Evolutionary conservation across 2,329 filamentous ascomycete species (phyloP), one percentile per base, ranked within the genome.

Genomic region (Apiospora marii): DNA sequence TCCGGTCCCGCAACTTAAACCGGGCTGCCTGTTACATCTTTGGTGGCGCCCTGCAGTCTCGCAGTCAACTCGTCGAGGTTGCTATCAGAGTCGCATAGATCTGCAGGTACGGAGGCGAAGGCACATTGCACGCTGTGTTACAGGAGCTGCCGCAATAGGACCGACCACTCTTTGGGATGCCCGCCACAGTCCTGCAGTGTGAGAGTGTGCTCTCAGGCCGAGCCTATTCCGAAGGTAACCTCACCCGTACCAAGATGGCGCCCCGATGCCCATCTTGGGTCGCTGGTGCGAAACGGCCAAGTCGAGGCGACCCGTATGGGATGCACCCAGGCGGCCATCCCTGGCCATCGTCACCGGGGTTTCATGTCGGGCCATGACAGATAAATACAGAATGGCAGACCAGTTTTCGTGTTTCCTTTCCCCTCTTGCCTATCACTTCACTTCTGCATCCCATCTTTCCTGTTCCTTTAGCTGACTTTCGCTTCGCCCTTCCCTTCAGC

Each of bases 401-500:
- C 58, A 64, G 58, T 64, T 64, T 41, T 64, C 19, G 27, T 6
- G n/a, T 34, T 41, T 64, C 41, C 58, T n/a, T 30, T 37, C 30
- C 34, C 58, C 34, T 64, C 34, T 64, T n/a, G 58, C 58, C 58
- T 64, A 64, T 64, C 58, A 64, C 58, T 64, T 64, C 58, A 64
- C 58, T 64, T 64, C 58, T 64, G 30, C 58, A 64, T 64, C 58
- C 58, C 58, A 64, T 64, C 58, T 64, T 64, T 64, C 58, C 27
- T 22, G 19, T 19, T 61, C 30, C 19, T 22, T 41, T 64, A 41
- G 58, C 58, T 64, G 34, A 64, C 58, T 64, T 64, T 64, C 58
- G 34, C 58, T 64, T 64, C 58, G 58, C n/a, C 58, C 58, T 64
- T 64, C 58, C 64, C 67, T 68, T 68, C 67, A 68, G 67, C 67